A percentile compares a stretch with the other conserved stretches of the same genome.
Evolutionary conservation across 208 protist species (phyloP).

Genomic region (Balamuthia mandrillaris): DNA sequence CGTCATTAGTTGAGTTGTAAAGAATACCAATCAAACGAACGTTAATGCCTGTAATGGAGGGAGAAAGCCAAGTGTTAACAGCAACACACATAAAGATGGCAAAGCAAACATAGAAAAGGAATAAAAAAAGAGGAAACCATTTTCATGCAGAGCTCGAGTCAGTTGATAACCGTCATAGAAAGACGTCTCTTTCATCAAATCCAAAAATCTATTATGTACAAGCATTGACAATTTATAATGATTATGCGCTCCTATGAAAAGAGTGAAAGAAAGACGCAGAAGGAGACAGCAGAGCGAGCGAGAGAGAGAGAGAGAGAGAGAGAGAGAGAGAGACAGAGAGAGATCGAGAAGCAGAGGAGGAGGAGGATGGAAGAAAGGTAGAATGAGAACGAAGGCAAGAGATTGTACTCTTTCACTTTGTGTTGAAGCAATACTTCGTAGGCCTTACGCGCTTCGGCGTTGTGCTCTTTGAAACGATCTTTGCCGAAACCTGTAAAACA

Average conservation of each 20-base stretch:
- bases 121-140: background rate
- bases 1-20: background rate
- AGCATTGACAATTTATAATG: too few species aligned
- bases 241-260: too few species aligned
- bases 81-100: background rate
- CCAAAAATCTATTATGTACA: too few species aligned
- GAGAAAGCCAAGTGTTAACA: background rate
- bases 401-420: background rate
- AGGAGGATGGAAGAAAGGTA: background rate
- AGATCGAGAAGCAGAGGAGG: background rate
- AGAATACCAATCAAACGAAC: background rate
- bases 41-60: background rate
- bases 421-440: background rate
- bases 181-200: background rate
- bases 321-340: background rate
- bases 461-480: background rate
- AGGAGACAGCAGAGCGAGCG: too few species aligned
- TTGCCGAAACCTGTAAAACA: conserved; percentile 23
- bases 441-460: background rate
- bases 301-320: background rate
- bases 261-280: too few species aligned
- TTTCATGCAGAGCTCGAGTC: background rate
- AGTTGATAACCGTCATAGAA: background rate
- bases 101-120: background rate
- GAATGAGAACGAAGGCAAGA: background rate